phyloP scores from a whole-genome alignment of 805 yeast genomes.

The Priceomyces melissophilus region DNA sequence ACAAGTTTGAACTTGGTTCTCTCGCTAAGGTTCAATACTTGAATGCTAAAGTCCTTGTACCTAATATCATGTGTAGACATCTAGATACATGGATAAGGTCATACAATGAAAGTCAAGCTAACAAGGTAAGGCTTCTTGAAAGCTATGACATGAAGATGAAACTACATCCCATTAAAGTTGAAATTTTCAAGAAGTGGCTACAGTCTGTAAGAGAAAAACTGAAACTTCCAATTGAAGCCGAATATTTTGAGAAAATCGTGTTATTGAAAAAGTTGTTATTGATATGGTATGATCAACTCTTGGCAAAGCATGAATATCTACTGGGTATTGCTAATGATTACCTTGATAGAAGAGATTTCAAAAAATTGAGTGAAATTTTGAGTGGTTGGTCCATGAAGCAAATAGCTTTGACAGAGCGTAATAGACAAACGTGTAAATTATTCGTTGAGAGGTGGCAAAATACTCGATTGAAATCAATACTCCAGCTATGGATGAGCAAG shows the following conservation, averaged over 20 bases:
- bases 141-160: slow-evolving; percentile 6
- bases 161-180: slow-evolving; percentile 2
- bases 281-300: slow-evolving; percentile 33
- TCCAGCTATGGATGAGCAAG: slow-evolving; percentile 38
- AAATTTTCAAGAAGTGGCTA: slow-evolving; percentile 14
- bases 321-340: slow-evolving; percentile 29
- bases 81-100: slow-evolving; percentile 20
- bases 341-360: slow-evolving; percentile 25
- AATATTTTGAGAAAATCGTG: slow-evolving; percentile 14
- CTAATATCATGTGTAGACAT: slow-evolving; percentile 8
- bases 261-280: slow-evolving; percentile 25
- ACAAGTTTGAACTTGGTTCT: slow-evolving; percentile 18
- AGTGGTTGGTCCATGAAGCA: slow-evolving; percentile 36
- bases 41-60: slow-evolving; percentile 11
- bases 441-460: slow-evolving; percentile 32
- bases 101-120: slow-evolving; percentile 13
- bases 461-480: slow-evolving; percentile 23
- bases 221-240: slow-evolving; percentile 10
- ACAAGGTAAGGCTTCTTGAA: slow-evolving; percentile 7
- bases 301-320: slow-evolving; percentile 19
- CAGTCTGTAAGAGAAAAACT: slow-evolving; percentile 1
- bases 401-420: slow-evolving; percentile 28
- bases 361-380: slow-evolving; percentile 21
- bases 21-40: slow-evolving; percentile 16
- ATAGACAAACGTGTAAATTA: slow-evolving; percentile 32